Evolutionary conservation across 78 protist species (phyloP), one percentile per base, ranked within the genome.

Genomic region (Planoprotostelium fungivorum): DNA sequence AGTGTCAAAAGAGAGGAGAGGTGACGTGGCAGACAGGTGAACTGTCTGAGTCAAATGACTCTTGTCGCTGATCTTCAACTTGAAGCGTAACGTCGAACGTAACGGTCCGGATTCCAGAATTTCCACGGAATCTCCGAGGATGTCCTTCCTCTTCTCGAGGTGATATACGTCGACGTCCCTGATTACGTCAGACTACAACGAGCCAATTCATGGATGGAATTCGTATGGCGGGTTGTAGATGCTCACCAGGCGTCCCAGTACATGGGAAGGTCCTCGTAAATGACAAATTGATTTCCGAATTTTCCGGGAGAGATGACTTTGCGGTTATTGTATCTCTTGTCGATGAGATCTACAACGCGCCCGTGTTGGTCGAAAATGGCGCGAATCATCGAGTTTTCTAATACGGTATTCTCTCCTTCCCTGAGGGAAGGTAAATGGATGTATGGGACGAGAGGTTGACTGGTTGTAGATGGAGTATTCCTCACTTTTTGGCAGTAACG

Each of bases 241-340:
- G n/a, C n/a, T n/a, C n/a, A 93, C 97, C 97, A 96, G 16, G 96
- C 96, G 37, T 90, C 93, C 97, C 98, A 96, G 63, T 88, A 96
- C 36, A 91, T 36, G 16, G 94, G 93, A n/a, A 84, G 39, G 35
- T 96, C 98, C 1, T 94, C 95, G 83, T 63, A 92, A 28, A 96
- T 28, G 37, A 90, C 94, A 25, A 94, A 92, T 1, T 37, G 37
- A 63, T 96, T 96, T 28, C 83, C 95, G 0, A 16, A n/a, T 0
- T 86, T 29, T 37, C 93, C 92, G 0, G 36, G 85, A 28, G 35
- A 37, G 29, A 94, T 87, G 0, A 91, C 86, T 10, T 94, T 37
- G 9, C 92, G 0, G 10, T 36, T 34, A 0, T 16, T 0, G 16
- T 28, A n/a, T n/a, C 51, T 31, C 73, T 51, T 51, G 73, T 51